A percentile compares a stretch with the other conserved stretches of the same genome.
These are phyloP conservation scores for Pythium sp. DNA, from an alignment of 352 stramenopile species.

Conservation along the genomic window DNA sequence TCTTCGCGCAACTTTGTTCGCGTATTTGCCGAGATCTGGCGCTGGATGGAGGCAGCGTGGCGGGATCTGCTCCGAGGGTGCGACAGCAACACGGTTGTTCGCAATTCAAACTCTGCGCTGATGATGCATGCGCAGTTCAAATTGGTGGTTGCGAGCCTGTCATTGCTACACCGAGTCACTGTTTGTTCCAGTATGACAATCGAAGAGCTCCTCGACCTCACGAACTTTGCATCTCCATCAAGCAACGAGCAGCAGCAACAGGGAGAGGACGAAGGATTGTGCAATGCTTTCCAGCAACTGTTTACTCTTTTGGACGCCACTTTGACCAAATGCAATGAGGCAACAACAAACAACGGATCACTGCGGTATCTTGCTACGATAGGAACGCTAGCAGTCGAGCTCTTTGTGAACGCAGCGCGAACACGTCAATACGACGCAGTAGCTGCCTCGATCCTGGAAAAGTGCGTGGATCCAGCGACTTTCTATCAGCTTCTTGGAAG, in stretches of 20 bases:
- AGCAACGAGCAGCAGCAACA: neutral
- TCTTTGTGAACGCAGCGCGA: slow-evolving; percentile 6
- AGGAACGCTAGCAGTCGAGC: neutral
- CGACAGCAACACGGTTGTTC: neutral
- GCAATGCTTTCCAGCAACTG: slow-evolving; percentile 1
- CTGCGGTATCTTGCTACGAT: neutral
- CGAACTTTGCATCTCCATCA: slow-evolving; percentile 9
- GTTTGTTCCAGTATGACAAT: slow-evolving; percentile 11
- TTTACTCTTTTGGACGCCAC: neutral
- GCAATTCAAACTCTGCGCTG: neutral
- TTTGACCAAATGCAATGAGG: neutral
- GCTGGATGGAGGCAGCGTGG: slow-evolving; percentile 27
- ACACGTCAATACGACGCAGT: neutral
- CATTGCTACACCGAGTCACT: slow-evolving; percentile 21
- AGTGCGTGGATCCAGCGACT: slow-evolving; percentile 10
- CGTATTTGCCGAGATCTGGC: slow-evolving; percentile 25
- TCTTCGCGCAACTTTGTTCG: slow-evolving; percentile 11
- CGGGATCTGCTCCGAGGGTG: slow-evolving; percentile 4
- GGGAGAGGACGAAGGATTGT: neutral
- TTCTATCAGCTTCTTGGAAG: slow-evolving; percentile 17
- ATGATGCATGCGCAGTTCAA: slow-evolving; percentile 17
- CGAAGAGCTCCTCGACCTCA: slow-evolving; percentile 21
- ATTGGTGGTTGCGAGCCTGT: slow-evolving; percentile 11
- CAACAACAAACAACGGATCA: neutral
- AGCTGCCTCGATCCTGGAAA: slow-evolving; percentile 6